Evolutionary conservation across 108 stramenopile species (phyloP), one percentile per base, ranked within the genome.

Genomic region (Cyclotella kingstonii): DNA sequence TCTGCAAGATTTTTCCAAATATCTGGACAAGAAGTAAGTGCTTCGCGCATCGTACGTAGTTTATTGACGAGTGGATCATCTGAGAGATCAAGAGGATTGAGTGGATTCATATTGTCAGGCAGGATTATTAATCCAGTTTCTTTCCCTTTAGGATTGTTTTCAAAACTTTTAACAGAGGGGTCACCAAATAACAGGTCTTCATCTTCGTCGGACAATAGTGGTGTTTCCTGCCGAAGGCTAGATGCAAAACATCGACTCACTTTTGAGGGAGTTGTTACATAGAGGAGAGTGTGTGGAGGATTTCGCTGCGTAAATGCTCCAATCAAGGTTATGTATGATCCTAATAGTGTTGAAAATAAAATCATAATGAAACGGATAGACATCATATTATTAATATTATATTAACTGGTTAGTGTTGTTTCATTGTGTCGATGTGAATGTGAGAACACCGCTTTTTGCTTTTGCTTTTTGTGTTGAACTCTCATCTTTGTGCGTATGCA

Each of bases 11-110:
- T 76, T 5, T 54, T 64, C 91, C 91, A 93, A 3, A 93, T 54
- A 42, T 68, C 58, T 11, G 91, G 91, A 63, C 88, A 89, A 22
- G 55, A 64, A 3, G 66, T 18, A 2, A 93, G 36, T 6, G 68
- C 78, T 17, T 82, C 71, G 21, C 91, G 71, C 70, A 89, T 81
- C 14, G 83, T 78, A 12, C 59, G 71, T 5, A 92, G 68, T 59
- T 89, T 84, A 55, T 87, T 85, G 41, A 92, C 81, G 28, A 89
- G 71, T 1, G 91, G 87, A 64, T 92, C 79, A 21, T 56, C 57
- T 2, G 83, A 85, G 57, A 83, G 74, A 58, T 91, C 85, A 18
- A 86, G 56, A 21, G 83, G 68, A 53, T 77, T 84, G 27, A 51
- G 71, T 9, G 78, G 75, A 12, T 55, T 38, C 33, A 40, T 17